A percentile compares a stretch with the other conserved stretches of the same genome.
These are phyloP conservation scores for Aspergillus avenaceus DNA, from an alignment of 495 filamentous ascomycete genomes.

Conservation along the genomic window DNA sequence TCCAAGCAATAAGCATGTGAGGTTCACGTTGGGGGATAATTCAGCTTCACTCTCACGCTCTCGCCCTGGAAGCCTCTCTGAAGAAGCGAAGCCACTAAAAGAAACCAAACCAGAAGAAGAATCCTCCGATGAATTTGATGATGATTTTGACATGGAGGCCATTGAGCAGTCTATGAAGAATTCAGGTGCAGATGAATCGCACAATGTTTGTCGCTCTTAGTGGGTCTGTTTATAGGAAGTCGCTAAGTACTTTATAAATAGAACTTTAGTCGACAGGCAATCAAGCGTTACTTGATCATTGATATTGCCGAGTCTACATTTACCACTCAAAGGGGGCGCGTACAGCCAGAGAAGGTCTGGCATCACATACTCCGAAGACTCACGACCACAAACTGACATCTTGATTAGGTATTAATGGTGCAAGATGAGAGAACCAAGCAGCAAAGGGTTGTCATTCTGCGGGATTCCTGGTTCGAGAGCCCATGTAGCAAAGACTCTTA, in stretches of 20 bases:
- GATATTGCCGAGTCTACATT: slow-evolving; percentile 65
- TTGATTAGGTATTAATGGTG: slow-evolving; percentile 65
- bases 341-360: slow-evolving; percentile 67
- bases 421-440: slow-evolving; percentile 65
- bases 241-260: slow-evolving; percentile 43
- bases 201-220: slow-evolving; percentile 44
- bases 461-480: slow-evolving; percentile 81
- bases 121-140: slow-evolving; percentile 43
- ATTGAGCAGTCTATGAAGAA: slow-evolving; percentile 41
- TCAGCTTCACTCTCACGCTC: slow-evolving; percentile 4
- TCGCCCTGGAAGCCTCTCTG: background rate
- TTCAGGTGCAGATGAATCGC: slow-evolving; percentile 25
- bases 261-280: slow-evolving; percentile 56
- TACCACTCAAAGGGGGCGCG: slow-evolving; percentile 54
- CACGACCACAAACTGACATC: slow-evolving; percentile 20
- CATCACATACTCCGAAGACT: background rate
- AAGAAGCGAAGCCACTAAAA: background rate
- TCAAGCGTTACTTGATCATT: slow-evolving; percentile 79
- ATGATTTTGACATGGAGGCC: slow-evolving; percentile 40
- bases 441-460: slow-evolving; percentile 66
- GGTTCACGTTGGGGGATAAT: slow-evolving; percentile 5
- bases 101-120: slow-evolving; percentile 7
- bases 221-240: slow-evolving; percentile 29
- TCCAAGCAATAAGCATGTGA: slow-evolving; percentile 43
- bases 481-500: slow-evolving; percentile 67